A percentile compares a stretch with the other conserved stretches of the same genome.
These are phyloP conservation scores for Bidens hawaiensis DNA, from an alignment of 140 eudicot genomes.

Conservation along the genomic window DNA sequence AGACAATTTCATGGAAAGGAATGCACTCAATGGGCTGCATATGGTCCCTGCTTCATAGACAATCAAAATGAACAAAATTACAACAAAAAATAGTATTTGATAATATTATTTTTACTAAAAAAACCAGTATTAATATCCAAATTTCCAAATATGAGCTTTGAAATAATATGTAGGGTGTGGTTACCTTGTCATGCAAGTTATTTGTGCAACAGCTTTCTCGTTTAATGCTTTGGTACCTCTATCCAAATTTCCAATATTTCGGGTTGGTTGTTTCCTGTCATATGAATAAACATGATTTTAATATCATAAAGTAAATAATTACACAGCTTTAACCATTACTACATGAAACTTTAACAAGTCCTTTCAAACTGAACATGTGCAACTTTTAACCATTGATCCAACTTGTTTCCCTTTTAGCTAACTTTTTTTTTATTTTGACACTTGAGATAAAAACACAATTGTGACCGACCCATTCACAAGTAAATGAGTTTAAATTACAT, in stretches of 20 bases:
- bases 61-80: slow-evolving; percentile 6
- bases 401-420: not conserved
- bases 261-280: slow-evolving; percentile 52
- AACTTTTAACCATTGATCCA: not conserved
- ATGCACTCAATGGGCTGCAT: slow-evolving; percentile 70
- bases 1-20: slow-evolving; percentile 60
- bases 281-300: slow-evolving; percentile 12
- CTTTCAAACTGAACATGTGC: not conserved
- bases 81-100: not conserved
- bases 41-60: slow-evolving; percentile 49
- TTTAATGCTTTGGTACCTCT: slow-evolving; percentile 32
- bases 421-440: not conserved
- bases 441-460: not conserved
- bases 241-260: slow-evolving; percentile 30
- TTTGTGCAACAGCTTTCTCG: slow-evolving; percentile 57
- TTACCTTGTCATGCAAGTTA: slow-evolving; percentile 60
- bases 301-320: slow-evolving; percentile 1
- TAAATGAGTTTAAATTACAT: not conserved
- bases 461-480: not conserved
- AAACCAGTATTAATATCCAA: not conserved
- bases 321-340: not conserved
- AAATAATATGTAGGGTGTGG: not conserved
- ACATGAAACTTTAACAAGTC: not conserved
- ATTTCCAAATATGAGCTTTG: not conserved
- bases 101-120: not conserved